Evolutionary conservation across 192 early-diverging fungal species (phyloP), one percentile per base, ranked within the genome.

Genomic region (Backusella tarrabulga): DNA sequence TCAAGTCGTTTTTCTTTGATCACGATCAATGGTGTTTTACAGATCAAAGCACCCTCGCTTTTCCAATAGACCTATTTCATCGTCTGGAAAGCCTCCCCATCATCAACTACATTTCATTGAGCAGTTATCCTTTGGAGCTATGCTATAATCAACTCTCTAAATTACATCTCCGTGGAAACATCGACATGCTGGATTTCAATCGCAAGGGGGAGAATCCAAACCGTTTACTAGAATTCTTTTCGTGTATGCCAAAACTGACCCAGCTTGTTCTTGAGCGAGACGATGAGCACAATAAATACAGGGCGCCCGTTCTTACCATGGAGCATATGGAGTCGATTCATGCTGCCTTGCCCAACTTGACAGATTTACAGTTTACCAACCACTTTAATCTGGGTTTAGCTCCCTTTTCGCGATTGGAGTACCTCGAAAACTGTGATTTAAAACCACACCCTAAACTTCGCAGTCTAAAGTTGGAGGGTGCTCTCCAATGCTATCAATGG

Each of bases 1-100:
- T 60, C 54, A 23, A 60, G 7, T 60, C 54, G 0, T 60, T 60
- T 26, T 60, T 26, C 23, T 60, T 60, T 60, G 54, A 26, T 23
- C 54, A 60, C 26, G 54, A 60, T 60, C 54, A 60, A 60, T 60
- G 54, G 54, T 12, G n/a, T 60, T 60, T 60, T 26, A 60, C 54
- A 60, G 54, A 60, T 3, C 7, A 60, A 60, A 26, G 3, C 11
- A 60, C 23, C 1, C 54, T 60, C 12, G 23, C 21, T 26, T 60
- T 60, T 60, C 54, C 54, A 26, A 23, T 60, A 21, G 54, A 60
- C 11, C 54, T 60, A 26, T 60, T 60, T 12, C 2, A 60, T 60
- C 54, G 54, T 11, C 23, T 60, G 23, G 23, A 60, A 12, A 26
- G 54, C 11, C 17, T 60, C 11, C 54, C 54, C 6, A 17, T 56